Conservation (phyloP, 495 filamentous ascomycete genomes). For the Neurospora sp. region DNA sequence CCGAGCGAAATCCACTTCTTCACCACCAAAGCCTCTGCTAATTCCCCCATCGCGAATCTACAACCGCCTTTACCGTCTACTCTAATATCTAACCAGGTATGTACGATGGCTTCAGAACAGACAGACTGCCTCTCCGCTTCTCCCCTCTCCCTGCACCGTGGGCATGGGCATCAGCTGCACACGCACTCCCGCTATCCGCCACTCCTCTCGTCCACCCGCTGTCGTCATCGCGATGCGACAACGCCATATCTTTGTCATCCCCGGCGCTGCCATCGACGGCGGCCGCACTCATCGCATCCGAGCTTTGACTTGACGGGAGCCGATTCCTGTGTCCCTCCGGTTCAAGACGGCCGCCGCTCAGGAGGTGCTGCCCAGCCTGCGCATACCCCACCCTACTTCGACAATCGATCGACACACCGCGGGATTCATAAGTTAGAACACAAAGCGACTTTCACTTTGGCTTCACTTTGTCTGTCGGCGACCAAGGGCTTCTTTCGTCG, state of each 20-base stretch:
- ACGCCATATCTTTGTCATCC: slow-evolving; percentile 7
- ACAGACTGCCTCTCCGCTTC: slow-evolving; percentile 5
- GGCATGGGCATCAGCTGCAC: background rate
- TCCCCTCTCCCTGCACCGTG: slow-evolving; percentile 7
- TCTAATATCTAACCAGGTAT: slow-evolving; percentile 16
- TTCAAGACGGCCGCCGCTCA: slow-evolving; percentile 1
- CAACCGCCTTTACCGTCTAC: background rate
- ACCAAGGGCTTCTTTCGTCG: background rate
- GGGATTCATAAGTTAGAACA: background rate
- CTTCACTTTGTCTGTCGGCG: background rate
- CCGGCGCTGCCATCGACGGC: slow-evolving; percentile 4
- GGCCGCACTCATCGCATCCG: slow-evolving; percentile 1
- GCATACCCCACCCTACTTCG: slow-evolving; percentile 17
- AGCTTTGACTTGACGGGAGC: background rate
- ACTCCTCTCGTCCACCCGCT: slow-evolving; percentile 7
- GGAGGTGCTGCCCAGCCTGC: slow-evolving; percentile 12
- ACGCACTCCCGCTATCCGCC: background rate
- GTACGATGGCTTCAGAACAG: slow-evolving; percentile 3
- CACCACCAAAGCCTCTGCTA: slow-evolving; percentile 6
- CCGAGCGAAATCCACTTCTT: slow-evolving; percentile 14
- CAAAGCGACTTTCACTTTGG: background rate
- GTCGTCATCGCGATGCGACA: slow-evolving; percentile 28
- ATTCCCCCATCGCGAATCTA: background rate
- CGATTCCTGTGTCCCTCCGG: background rate
- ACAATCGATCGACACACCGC: background rate